phyloP scores from a whole-genome alignment of 2,329 filamentous ascomycete species.

The Aureobasidium lini region DNA sequence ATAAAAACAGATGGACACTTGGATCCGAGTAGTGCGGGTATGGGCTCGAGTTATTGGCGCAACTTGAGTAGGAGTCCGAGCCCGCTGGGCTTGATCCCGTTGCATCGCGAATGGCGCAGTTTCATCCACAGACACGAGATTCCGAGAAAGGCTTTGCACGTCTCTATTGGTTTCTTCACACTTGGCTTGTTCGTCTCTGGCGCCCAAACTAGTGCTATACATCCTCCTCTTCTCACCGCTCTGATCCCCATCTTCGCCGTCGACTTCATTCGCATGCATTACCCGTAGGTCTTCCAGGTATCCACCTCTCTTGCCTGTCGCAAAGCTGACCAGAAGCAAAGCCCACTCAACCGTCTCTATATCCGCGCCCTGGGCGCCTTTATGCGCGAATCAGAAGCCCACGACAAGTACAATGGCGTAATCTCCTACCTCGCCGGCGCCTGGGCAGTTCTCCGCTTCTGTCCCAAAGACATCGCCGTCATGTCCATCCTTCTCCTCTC shows the following conservation, averaged over 20 bases:
- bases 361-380: conserved; percentile 77
- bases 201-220: conserved; percentile 67
- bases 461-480: conserved; percentile 88
- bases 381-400: conserved; percentile 93
- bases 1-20: conserved; percentile 55
- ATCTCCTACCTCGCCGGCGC: conserved; percentile 93
- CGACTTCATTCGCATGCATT: conserved; percentile 78
- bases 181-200: conserved; percentile 77
- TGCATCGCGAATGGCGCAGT: conserved; percentile 82
- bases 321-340: background rate
- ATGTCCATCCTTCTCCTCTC: conserved; percentile 84
- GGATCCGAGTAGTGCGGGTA: conserved; percentile 59
- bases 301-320: too few species aligned
- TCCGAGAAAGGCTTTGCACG: conserved; percentile 83
- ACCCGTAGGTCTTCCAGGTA: conserved; percentile 47
- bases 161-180: conserved; percentile 93
- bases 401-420: conserved; percentile 84
- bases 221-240: conserved; percentile 72
- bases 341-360: conserved; percentile 74
- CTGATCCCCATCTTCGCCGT: conserved; percentile 76
- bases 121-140: conserved; percentile 93
- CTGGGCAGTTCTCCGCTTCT: conserved; percentile 76
- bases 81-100: conserved; percentile 87
- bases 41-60: conserved; percentile 69
- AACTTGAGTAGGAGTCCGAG: conserved; percentile 87